A percentile compares a stretch with the other conserved stretches of the same genome.
Conservation (phyloP, 768 basidiomycete genomes). For the Psilocybe cyanescens region DNA sequence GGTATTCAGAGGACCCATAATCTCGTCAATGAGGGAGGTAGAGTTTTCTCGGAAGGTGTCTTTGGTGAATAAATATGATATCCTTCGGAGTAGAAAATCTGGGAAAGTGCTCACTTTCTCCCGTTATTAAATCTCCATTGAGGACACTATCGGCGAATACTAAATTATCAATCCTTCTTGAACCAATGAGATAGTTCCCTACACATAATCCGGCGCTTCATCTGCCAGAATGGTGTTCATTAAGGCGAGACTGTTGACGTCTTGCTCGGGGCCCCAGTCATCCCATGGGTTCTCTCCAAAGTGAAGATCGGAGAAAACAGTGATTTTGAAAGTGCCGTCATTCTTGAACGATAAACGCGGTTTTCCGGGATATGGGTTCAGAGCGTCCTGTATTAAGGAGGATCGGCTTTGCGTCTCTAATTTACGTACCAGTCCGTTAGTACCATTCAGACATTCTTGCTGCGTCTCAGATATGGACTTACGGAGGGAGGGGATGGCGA, state of each 20-base stretch:
- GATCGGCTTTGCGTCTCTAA: background rate
- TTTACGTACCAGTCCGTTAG: too few species aligned
- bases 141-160: slow-evolving; percentile 49
- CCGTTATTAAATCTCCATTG: slow-evolving; percentile 77
- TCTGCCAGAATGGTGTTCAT: slow-evolving; percentile 58
- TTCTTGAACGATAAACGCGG: slow-evolving; percentile 55
- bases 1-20: slow-evolving; percentile 62
- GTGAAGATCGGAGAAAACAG: slow-evolving; percentile 76
- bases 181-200: slow-evolving; percentile 19
- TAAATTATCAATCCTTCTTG: background rate
- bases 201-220: slow-evolving; percentile 77
- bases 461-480: background rate
- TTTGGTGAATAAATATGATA: slow-evolving; percentile 21
- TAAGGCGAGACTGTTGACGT: slow-evolving; percentile 60
- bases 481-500: background rate
- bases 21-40: slow-evolving; percentile 65
- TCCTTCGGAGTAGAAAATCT: background rate
- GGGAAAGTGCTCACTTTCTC: slow-evolving; percentile 51
- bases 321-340: slow-evolving; percentile 72
- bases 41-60: slow-evolving; percentile 72
- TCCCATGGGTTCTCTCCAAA: slow-evolving; percentile 80
- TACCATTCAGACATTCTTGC: too few species aligned
- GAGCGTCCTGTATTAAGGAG: background rate
- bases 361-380: slow-evolving; percentile 43
- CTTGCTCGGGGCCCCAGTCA: slow-evolving; percentile 68